Conservation (phyloP, 306 rosid species). For the Macrotyloma uniflorum region DNA sequence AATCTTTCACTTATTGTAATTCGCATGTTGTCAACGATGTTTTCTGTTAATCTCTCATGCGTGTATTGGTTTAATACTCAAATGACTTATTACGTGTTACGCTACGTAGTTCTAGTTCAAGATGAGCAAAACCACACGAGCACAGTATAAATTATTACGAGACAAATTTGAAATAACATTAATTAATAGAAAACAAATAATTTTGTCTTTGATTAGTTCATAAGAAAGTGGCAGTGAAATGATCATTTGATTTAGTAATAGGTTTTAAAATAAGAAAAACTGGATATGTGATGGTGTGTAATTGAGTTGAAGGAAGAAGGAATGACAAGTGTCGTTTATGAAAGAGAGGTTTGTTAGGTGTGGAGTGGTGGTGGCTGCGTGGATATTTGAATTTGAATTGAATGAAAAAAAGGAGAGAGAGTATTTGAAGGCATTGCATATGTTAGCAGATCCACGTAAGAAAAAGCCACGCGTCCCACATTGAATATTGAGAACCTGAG, state of each 20-base stretch:
- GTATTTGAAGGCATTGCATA: no score
- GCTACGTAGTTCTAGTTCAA: not conserved
- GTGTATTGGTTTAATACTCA: conserved; percentile 23
- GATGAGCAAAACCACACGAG: not conserved
- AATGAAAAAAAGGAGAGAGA: not conserved
- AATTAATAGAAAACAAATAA: not conserved
- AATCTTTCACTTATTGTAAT: not conserved
- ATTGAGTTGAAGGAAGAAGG: no score
- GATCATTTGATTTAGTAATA: no score
- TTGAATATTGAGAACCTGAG: conserved; percentile 12
- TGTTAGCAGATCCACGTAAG: conserved; percentile 38
- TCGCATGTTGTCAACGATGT: conserved; percentile 3
- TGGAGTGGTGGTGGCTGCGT: no score
- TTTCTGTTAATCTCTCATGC: not conserved
- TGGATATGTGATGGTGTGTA: no score
- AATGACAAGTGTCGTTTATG: not conserved
- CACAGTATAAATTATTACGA: not conserved
- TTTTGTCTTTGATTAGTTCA: not conserved
- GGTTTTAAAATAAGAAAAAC: no score
- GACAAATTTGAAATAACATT: not conserved
- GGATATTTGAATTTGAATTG: not conserved
- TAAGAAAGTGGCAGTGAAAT: no score
- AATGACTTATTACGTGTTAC: conserved; percentile 20
- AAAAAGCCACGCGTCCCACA: conserved; percentile 45
- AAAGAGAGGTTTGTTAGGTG: not conserved